These are phyloP conservation scores for Marsdenia floribunda DNA, from an alignment of 257 asterid species.

Conservation along the genomic window DNA sequence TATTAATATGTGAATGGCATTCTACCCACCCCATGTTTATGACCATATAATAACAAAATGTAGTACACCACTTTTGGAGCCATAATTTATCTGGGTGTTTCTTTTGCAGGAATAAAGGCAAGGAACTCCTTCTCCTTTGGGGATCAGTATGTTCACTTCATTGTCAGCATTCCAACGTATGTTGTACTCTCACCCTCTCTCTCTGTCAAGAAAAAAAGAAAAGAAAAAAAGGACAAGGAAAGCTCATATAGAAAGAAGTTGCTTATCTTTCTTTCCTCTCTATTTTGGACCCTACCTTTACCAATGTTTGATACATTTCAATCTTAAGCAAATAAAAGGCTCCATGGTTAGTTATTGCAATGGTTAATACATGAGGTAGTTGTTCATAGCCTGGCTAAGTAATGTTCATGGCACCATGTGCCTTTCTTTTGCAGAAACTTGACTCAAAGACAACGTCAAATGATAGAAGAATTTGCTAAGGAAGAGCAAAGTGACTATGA, in stretches of 20 bases:
- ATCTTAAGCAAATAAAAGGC: background rate
- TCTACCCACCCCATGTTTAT: background rate
- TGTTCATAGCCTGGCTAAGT: background rate
- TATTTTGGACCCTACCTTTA: background rate
- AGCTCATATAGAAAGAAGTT: too few species aligned
- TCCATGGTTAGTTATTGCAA: background rate
- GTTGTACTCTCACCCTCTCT: conserved; percentile 14
- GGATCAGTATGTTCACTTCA: conserved; percentile 86
- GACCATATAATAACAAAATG: background rate
- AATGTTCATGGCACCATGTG: conserved; percentile 2
- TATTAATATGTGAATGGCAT: background rate
- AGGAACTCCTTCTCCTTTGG: conserved; percentile 71
- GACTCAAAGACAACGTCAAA: conserved; percentile 62
- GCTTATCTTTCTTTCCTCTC: too few species aligned
- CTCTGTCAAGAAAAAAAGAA: too few species aligned
- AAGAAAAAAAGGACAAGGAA: too few species aligned
- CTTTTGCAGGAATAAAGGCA: conserved; percentile 65
- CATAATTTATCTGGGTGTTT: conserved; percentile 3
- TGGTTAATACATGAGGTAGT: background rate
- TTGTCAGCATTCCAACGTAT: conserved; percentile 84
- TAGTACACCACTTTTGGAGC: background rate
- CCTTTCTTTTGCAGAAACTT: conserved; percentile 40
- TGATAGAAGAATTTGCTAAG: conserved; percentile 69
- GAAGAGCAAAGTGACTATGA: conserved; percentile 58
- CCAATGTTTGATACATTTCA: background rate